Percentiles rank a stretch among this genome's conserved stretches.
These are phyloP conservation scores for Macroventuria anomochaeta DNA, from an alignment of 2,329 filamentous ascomycete genomes.

Conservation along the genomic window DNA sequence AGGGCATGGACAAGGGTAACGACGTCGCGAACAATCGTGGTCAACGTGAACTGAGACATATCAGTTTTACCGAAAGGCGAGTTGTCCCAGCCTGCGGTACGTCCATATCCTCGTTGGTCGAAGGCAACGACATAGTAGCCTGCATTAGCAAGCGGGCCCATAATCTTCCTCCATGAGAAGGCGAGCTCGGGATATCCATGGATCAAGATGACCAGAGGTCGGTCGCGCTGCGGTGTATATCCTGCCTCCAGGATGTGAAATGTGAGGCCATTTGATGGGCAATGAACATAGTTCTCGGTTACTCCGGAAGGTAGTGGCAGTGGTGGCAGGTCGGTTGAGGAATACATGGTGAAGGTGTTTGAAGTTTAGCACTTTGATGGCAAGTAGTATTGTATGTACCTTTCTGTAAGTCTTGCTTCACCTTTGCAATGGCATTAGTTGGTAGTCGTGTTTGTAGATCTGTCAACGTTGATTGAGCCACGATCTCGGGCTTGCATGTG, in stretches of 20 bases:
- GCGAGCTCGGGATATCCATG: conserved; percentile 74
- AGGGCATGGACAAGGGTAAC: conserved; percentile 67
- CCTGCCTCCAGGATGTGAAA: conserved; percentile 68
- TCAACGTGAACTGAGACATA: conserved; percentile 63
- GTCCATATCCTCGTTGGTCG: conserved; percentile 72
- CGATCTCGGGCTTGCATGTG: conserved; percentile 1
- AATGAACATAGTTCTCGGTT: conserved; percentile 63
- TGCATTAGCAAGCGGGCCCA: conserved; percentile 63
- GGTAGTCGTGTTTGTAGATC: neutral
- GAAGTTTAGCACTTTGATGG: neutral
- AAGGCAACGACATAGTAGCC: conserved; percentile 72
- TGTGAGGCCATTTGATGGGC: conserved; percentile 61
- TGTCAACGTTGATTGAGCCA: neutral
- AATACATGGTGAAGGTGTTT: neutral
- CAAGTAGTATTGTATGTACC: neutral
- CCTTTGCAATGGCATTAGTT: neutral
- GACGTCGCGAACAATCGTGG: conserved; percentile 66
- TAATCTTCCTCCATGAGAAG: conserved; percentile 71
- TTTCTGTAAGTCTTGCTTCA: neutral
- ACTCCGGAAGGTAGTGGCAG: conserved; percentile 64
- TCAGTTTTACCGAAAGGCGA: conserved; percentile 60
- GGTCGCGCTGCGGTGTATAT: conserved; percentile 44
- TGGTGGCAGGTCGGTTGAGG: conserved; percentile 43
- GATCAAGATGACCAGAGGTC: conserved; percentile 66
- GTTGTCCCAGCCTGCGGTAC: conserved; percentile 67